Evolutionary conservation across 78 protist genomes (phyloP).

Genomic region (Cavenderia fasciculata): DNA sequence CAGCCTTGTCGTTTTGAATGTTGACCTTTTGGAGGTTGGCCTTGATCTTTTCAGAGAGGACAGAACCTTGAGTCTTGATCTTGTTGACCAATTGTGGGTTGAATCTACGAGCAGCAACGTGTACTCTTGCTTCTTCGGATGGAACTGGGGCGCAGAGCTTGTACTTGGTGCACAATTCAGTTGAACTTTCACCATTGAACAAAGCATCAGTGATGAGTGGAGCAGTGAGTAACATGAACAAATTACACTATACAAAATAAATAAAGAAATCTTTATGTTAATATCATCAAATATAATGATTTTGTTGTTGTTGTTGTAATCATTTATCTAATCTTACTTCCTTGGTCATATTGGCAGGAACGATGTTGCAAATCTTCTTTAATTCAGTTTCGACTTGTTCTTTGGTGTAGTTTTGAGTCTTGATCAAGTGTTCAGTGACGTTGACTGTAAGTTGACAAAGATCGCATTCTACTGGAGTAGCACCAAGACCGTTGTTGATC

Average conservation of each 20-base stretch:
- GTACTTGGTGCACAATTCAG: conserved; percentile 14
- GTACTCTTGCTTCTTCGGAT: too few relatives aligned
- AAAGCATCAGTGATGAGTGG: conserved; percentile 38
- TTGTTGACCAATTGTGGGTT: too few relatives aligned
- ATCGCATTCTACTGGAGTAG: conserved; percentile 12
- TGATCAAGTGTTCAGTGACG: conserved; percentile 11
- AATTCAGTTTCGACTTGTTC: conserved; percentile 37
- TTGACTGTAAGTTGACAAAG: neutral
- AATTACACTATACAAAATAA: conserved; percentile 10
- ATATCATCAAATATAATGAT: too few relatives aligned
- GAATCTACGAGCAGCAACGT: too few relatives aligned
- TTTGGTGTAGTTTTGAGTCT: conserved; percentile 21
- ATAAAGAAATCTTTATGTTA: too few relatives aligned
- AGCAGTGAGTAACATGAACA: conserved; percentile 34
- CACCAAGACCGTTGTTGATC: too few relatives aligned
- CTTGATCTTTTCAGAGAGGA: too few relatives aligned
- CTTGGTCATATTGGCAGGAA: conserved; percentile 29
- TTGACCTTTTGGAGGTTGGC: too few relatives aligned
- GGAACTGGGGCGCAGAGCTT: neutral
- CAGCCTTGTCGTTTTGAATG: too few relatives aligned
- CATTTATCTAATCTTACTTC: conserved; percentile 12
- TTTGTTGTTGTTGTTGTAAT: too few relatives aligned
- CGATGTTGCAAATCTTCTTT: neutral
- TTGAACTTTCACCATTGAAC: conserved; percentile 12
- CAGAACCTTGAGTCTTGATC: too few relatives aligned